phyloP scores from a whole-genome alignment of 2,329 filamentous ascomycete genomes.

The Fusarium gaditjirri region DNA sequence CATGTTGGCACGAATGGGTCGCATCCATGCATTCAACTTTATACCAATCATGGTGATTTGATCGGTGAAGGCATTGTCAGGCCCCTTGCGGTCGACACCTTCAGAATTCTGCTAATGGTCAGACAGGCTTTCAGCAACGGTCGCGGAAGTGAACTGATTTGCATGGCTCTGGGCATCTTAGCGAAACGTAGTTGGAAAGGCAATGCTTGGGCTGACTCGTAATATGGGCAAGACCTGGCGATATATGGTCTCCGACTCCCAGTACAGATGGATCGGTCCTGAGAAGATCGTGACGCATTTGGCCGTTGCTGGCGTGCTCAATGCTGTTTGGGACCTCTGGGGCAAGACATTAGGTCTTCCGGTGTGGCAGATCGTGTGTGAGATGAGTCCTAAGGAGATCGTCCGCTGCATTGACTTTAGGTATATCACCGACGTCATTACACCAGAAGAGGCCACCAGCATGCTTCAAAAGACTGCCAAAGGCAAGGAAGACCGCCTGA shows the following conservation, averaged over 20 bases:
- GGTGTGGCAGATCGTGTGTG: neutral
- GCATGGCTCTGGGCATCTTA: neutral
- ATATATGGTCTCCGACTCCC: neutral
- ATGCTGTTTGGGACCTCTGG: neutral
- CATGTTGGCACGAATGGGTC: neutral
- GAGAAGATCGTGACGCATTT: neutral
- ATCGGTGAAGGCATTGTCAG: neutral
- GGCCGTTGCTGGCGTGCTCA: neutral
- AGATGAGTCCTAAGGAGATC: neutral
- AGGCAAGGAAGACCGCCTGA: neutral
- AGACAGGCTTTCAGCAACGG: neutral
- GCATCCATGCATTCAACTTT: neutral
- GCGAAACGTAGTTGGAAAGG: neutral
- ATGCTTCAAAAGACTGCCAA: neutral
- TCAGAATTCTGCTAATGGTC: neutral
- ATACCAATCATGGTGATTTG: neutral
- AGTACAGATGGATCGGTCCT: neutral
- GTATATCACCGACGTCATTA: neutral
- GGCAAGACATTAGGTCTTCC: neutral
- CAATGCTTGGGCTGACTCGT: neutral
- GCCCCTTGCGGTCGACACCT: fast-evolving
- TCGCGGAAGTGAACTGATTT: neutral
- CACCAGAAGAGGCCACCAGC: neutral
- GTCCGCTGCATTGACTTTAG: neutral
- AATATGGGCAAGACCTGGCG: neutral